These are phyloP conservation scores for Penicillium lividum DNA, from an alignment of 495 filamentous ascomycete species.

Conservation along the genomic window DNA sequence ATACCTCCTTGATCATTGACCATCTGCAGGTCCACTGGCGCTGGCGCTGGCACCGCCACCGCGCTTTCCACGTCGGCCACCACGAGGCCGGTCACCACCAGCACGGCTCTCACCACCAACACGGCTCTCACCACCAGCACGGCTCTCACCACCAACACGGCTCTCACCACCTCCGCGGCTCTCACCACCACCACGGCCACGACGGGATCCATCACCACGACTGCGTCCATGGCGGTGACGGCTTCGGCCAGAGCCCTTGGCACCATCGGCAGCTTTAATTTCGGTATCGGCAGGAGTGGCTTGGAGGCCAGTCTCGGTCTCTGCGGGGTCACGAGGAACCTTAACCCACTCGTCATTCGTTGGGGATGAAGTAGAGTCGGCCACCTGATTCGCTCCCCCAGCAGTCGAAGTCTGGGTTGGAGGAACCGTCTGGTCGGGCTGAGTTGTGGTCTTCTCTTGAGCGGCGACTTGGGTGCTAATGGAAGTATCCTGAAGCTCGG, in stretches of 20 bases:
- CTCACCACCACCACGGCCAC: slow-evolving; percentile 40
- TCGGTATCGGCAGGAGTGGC: slow-evolving; percentile 56
- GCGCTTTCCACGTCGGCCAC: slow-evolving; percentile 40
- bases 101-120: slow-evolving; percentile 30
- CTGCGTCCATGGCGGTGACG: slow-evolving; percentile 47
- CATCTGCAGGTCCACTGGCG: slow-evolving; percentile 18
- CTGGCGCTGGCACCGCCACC: slow-evolving; percentile 32
- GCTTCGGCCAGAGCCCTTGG: slow-evolving; percentile 60
- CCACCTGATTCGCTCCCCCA: slow-evolving; percentile 66
- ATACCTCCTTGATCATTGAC: background rate
- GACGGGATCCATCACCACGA: slow-evolving; percentile 47
- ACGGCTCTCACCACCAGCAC: slow-evolving; percentile 37
- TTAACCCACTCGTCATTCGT: slow-evolving; percentile 76
- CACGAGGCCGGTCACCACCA: slow-evolving; percentile 46
- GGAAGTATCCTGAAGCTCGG: slow-evolving; percentile 61
- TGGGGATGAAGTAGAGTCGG: slow-evolving; percentile 52
- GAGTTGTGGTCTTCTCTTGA: slow-evolving; percentile 21
- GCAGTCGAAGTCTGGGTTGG: slow-evolving; percentile 58
- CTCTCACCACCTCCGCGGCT: slow-evolving; percentile 16
- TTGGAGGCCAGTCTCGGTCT: slow-evolving; percentile 69
- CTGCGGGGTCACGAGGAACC: slow-evolving; percentile 70
- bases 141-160: slow-evolving; percentile 36
- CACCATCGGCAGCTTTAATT: slow-evolving; percentile 38
- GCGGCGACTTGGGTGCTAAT: slow-evolving; percentile 23
- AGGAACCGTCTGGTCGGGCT: slow-evolving; percentile 41